Evolutionary conservation across 805 yeast species (phyloP), one percentile per base, ranked within the genome.

Genomic region (Clavispora phyllophila): DNA sequence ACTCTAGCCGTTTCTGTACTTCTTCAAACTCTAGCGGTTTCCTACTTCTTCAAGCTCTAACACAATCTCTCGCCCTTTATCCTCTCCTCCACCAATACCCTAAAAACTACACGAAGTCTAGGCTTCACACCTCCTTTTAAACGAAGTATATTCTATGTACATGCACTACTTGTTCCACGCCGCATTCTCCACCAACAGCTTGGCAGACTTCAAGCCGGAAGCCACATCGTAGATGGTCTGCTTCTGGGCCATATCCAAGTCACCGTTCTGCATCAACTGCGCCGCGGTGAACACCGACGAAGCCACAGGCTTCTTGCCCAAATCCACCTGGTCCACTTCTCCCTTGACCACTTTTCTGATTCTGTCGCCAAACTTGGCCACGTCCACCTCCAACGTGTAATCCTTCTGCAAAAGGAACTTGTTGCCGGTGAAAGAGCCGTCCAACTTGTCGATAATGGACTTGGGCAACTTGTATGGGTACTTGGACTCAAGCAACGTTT

Each of bases 381-480:
- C 43, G 38, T 62, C 57, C 20, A 46, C 55, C 8, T 55, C 56
- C 35, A 56, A 47, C 1, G 53, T 45, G 55, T 49, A 67, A 46
- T 57, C 57, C 32, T 56, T 55, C 39, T 59, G 66, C 41, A 67
- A 55, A 38, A 70, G 50, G 45, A 65, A 70, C 45, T 51, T 53
- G 52, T 65, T 67, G 31, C 50, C 51, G 34, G 44, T 24, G 40
- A 28, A 23, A 51, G 57, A 4, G 51, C 55, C 37, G 43, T 48
- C 53, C 37, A 52, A 29, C 33, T 43, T 37, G 23, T 63, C 62
- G 31, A 70, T 56, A 31, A 69, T 51, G 9, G 58, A 37, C 44
- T 51, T 58, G 17, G 75, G 73, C 44, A 70, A 54, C 44, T 54
- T 53, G 56, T 60, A 70, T 4, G 75, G 75, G 51, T 68, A 70